Base-by-base conservation (phyloP, 208 protist species). In the Crithidia acanthocephali region DNA sequence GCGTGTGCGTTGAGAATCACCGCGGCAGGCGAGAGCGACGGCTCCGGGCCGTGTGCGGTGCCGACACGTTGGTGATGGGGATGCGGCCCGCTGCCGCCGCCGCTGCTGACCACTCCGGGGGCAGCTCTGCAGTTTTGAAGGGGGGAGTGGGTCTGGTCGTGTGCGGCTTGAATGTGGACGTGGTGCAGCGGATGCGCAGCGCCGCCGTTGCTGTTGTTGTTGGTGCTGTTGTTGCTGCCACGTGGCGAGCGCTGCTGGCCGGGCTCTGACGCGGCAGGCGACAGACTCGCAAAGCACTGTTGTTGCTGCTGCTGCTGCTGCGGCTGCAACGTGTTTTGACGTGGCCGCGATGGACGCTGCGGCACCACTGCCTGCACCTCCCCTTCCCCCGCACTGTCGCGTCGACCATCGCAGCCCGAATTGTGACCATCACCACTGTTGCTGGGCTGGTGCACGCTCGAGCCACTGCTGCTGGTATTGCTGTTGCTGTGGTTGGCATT, bases 1-100 rank as follows among this genome's bases (percentile, higher is more conserved):
- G 16, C 27, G 47, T 67, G 61, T 28, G 61, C 32, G 7, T n/a
- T 40, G 7, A 67, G 47, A 22, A 67, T 67, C 0, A n/a, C 47
- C 2, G 47, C 61, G 2, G 44, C 61, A 4, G 61, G 47, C 3
- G 61, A 56, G 9, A 67, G 47, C 20, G 30, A 6, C 6, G 28
- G 28, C 18, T 67, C 61, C 2, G 44, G 23, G 9, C 40, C 59
- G 44, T 53, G 45, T 5, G 8, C 42, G 2, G n/a, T 9, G 1
- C 2, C 13, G 27, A 13, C 13, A n/a, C 7, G 27, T 5, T 28
- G 37, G 33, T 42, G 58, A 35, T 27, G 35, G 25, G 56, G 35
- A 2, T 47, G 32, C 6, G 28, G 37, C 6, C n/a, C 2, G 53
- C 33, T 55, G 50, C 25, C 18, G 52, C 28, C 37, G 52, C 28